Percentiles rank a stretch among this genome's conserved stretches.
phyloP scores from a whole-genome alignment of 305 asterid genomes.

The Solanum hybrid region DNA sequence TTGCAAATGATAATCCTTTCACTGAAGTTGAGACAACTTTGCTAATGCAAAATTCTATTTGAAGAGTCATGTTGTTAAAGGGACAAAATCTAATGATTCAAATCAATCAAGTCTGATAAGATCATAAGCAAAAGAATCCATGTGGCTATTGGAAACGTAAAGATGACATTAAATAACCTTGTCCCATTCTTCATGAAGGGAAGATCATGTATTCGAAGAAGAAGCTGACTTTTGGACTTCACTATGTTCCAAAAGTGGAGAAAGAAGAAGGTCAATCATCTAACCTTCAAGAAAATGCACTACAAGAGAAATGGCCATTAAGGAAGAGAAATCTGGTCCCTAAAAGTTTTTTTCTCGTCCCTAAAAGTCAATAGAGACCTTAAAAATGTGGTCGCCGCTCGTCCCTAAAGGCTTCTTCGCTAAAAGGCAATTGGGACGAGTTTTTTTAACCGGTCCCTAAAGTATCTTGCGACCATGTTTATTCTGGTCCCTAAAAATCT shows the following conservation, averaged over 20 bases:
- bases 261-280: background rate
- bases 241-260: background rate
- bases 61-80: background rate
- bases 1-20: background rate
- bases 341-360: too few species aligned
- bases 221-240: background rate
- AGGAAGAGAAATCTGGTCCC: too few species aligned
- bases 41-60: background rate
- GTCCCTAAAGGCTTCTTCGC: too few species aligned
- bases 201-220: background rate
- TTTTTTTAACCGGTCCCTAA: background rate
- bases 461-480: background rate
- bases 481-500: background rate
- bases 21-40: background rate
- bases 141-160: background rate
- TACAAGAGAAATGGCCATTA: too few species aligned
- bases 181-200: background rate
- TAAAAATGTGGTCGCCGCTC: too few species aligned
- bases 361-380: too few species aligned
- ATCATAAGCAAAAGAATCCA: background rate
- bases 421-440: background rate
- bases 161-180: background rate
- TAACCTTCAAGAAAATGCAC: background rate
- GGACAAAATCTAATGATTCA: background rate
- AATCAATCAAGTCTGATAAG: background rate